Base-by-base conservation (phyloP, 2,329 filamentous ascomycete genomes). In the Penicillium sp. region DNA sequence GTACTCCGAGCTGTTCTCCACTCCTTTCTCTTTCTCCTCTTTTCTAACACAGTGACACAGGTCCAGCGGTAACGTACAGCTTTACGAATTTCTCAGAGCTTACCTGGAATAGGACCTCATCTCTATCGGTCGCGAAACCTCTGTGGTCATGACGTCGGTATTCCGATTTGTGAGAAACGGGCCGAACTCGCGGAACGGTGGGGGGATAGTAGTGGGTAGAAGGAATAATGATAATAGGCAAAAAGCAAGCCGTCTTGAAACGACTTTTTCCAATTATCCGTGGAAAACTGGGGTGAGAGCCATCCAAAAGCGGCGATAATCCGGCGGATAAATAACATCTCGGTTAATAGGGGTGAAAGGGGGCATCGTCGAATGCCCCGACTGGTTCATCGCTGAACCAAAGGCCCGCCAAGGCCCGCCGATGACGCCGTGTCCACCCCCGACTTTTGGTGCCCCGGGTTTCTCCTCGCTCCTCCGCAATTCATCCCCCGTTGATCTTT, bases 381-480 rank as follows among this genome's bases (percentile, higher is more conserved):
- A 62, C 48, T 58, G 58, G 58, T 42, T 53, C 35, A 4, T 12
- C 1, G 41, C 13, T 15, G 13, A 15, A 37, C 12, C 7, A 25
- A 7, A 23, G 42, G 44, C 58, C 55, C 57, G 32, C 56, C 52
- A 7, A 23, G 42, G 44, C 58, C 55, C 57, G 32, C 57, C 55
- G 59, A 61, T 63, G 61, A 65, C 55, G 55, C 56, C 40, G 32
- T 31, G 15, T 25, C 38, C 40, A 50, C 54, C 63, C 54, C 58
- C 56, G 32, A 54, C 23, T 31, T 56, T 56, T 16, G 35, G 35
- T 50, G 45, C 62, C 63, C 60, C 54, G 50, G 58, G 48, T 45
- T 52, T 54, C 54, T 25, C 39, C 46, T 58, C 56, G 31, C 44
- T 51, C 47, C 61, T 65, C 61, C 60, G 52, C 62, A 63, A 54